A percentile compares a stretch with the other conserved stretches of the same genome.
These are phyloP conservation scores for Xylariaceae sp. DNA, from an alignment of 2,329 filamentous ascomycete genomes.

Conservation along the genomic window DNA sequence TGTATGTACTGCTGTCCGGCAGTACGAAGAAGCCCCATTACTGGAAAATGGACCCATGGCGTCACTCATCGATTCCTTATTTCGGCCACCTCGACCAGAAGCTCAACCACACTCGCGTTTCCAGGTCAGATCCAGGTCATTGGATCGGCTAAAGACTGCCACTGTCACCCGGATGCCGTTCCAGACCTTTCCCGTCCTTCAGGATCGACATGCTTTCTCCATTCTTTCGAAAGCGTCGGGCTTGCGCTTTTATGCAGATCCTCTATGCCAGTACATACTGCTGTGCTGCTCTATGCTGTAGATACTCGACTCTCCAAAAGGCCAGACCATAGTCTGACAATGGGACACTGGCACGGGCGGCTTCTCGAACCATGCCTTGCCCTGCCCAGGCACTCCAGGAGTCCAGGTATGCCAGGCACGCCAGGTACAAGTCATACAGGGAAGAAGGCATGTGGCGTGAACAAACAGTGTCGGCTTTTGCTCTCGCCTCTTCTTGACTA, in stretches of 20 bases:
- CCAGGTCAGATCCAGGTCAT: slow-evolving; percentile 7
- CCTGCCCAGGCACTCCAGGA: no score
- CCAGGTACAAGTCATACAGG: no score
- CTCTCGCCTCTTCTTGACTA: no score
- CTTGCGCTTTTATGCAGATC: slow-evolving; percentile 5
- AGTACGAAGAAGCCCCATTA: slow-evolving; percentile 6
- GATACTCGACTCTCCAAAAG: neutral
- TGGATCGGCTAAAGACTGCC: slow-evolving; percentile 15
- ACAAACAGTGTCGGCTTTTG: no score
- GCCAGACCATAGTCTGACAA: no score
- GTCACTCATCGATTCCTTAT: slow-evolving; percentile 15
- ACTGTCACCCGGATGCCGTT: slow-evolving; percentile 15
- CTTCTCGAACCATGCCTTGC: no score
- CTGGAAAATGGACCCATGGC: slow-evolving; percentile 17
- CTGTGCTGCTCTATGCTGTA: neutral
- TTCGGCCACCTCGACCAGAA: slow-evolving; percentile 11
- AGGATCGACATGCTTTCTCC: slow-evolving; percentile 13
- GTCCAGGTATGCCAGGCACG: no score
- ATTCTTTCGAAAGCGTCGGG: slow-evolving; percentile 2
- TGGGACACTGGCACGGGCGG: no score
- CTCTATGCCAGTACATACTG: neutral
- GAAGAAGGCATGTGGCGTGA: no score
- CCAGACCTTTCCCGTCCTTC: slow-evolving; percentile 10
- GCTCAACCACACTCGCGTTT: no score
- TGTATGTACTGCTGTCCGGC: neutral